Conservation (phyloP, 257 asterid genomes). For the Asclepias syriaca region DNA sequence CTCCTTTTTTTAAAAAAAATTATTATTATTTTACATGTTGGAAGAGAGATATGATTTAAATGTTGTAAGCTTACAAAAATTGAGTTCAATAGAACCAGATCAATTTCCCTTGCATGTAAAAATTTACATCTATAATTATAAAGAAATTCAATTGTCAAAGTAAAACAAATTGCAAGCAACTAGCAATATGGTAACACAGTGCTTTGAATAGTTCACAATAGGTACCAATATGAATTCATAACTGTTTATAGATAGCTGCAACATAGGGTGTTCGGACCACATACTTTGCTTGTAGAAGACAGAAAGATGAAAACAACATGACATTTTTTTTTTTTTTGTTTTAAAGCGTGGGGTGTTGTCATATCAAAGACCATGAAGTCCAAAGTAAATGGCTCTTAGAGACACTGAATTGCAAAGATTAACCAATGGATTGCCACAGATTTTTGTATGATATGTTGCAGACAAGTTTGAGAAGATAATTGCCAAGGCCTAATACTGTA, state of each 20-base stretch:
- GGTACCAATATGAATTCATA: neutral
- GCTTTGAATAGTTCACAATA: neutral
- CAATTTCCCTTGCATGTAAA: neutral
- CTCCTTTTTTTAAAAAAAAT: neutral
- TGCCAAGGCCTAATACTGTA: neutral
- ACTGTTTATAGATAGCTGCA: neutral
- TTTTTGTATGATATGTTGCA: constrained; percentile 4
- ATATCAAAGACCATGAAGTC: neutral
- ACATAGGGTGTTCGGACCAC: constrained; percentile 6
- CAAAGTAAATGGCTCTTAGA: neutral
- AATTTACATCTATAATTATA: neutral
- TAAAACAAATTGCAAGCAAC: constrained; percentile 6
- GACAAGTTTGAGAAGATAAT: constrained; percentile 3
- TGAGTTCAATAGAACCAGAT: neutral
- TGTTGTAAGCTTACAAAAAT: neutral
- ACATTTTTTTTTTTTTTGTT: neutral
- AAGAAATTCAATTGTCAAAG: neutral
- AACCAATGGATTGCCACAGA: neutral
- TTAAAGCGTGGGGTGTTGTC: neutral
- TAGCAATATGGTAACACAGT: constrained; percentile 4
- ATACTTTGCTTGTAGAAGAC: constrained; percentile 1
- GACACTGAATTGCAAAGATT: neutral
- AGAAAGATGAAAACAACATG: constrained; percentile 8
- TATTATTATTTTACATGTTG: neutral
- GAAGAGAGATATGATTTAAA: neutral